Conservation (phyloP, 2,329 filamentous ascomycete species). For the Pseudovirgaria hyperparasitica region DNA sequence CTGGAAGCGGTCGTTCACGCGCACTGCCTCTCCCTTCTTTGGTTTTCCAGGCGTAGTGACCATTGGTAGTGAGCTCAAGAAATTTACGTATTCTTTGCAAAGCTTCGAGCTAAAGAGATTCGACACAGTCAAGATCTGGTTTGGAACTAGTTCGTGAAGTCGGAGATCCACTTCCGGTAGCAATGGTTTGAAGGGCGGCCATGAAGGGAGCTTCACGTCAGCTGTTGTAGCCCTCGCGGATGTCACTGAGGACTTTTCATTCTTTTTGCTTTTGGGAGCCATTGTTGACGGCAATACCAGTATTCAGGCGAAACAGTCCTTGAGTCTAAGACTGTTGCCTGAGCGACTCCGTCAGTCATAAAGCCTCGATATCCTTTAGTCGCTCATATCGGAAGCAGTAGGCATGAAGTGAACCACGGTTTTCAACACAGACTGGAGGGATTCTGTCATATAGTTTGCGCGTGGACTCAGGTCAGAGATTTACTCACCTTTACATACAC, state of each 20-base stretch:
- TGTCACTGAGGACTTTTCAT: constrained; percentile 7
- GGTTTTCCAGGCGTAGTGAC: constrained; percentile 67
- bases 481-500: too few relatives aligned
- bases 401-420: too few relatives aligned
- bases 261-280: constrained; percentile 19
- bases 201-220: constrained; percentile 21
- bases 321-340: neutral
- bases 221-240: constrained; percentile 1
- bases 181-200: constrained; percentile 60
- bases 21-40: constrained; percentile 65
- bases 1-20: constrained; percentile 85
- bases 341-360: neutral
- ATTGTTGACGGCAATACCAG: constrained; percentile 9
- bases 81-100: constrained; percentile 64
- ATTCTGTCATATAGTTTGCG: too few relatives aligned
- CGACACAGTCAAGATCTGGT: constrained; percentile 60
- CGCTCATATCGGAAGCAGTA: too few relatives aligned
- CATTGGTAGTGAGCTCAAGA: constrained; percentile 57
- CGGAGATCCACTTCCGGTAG: constrained; percentile 52
- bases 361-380: constrained; percentile 1
- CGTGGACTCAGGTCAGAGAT: too few relatives aligned
- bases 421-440: too few relatives aligned
- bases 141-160: constrained; percentile 43
- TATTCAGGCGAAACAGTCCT: neutral
- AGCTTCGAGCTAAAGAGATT: constrained; percentile 64